Base-by-base conservation (phyloP, 1,284 basidiomycete species). In the Trametes pubescens region DNA sequence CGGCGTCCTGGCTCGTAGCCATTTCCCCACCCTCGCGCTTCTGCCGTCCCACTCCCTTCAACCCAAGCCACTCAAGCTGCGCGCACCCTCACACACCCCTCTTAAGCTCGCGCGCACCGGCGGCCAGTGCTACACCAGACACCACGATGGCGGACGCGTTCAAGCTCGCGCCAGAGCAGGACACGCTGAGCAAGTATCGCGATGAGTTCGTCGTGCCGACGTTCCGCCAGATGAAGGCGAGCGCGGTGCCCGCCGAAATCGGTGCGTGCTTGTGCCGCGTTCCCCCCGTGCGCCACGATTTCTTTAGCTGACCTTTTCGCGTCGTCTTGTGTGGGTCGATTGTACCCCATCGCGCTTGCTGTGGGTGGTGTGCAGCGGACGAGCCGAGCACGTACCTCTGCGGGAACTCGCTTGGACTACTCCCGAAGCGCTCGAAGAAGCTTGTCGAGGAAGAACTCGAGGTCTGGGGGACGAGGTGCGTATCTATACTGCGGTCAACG, bases 371-470 rank as follows among this genome's bases (percentile, higher is more conserved):
- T 67, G 37, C 65, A 85, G 83, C 75, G 81, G 85, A 88, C 67
- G 75, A 77, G 59, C 79, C 83, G 61, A 88, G 87, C 75, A 87
- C 91, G 46, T 99, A 99, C 78, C 88, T 99, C 56, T 98, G 95
- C 77, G 98, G 97, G 51, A 99, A 99, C 80, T 98, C 96, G 48
- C 86, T 99, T 4, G 97, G 97, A 1, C 84, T 92, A 52, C 82
- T 96, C 71, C 86, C 92, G 48, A 94, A 90, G 75, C 82, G 86
- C 44, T 90, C 94, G 24, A 84, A 87, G 65, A 74, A 84, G 70
- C 83, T 95, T 59, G 80, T 99, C 35, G 79, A 92, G 70, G 88
- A 97, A 77, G 98, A 99, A 77, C 78, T 99, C 51, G 79, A 87
- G 56, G 90, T 91, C n/a, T 99, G 97, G 98, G 88, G 83, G 37